phyloP scores from a whole-genome alignment of 2,329 filamentous ascomycete species.

The Tolypocladium sp. region DNA sequence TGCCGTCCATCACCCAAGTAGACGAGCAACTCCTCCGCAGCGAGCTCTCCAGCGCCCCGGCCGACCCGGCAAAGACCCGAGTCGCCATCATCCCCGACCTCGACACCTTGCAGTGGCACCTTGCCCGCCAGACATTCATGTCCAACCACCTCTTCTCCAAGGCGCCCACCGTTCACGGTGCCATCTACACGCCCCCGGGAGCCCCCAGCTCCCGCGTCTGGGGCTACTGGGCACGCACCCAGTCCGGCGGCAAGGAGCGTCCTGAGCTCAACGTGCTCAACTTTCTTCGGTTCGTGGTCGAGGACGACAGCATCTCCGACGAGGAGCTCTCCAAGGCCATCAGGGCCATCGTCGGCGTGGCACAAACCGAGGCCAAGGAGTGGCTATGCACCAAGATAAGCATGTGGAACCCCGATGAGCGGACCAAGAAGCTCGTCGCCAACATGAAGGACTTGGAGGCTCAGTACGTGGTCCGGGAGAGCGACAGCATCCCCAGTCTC shows the following conservation, averaged over 20 bases:
- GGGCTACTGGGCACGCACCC: conserved; percentile 64
- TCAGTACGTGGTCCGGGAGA: conserved; percentile 45
- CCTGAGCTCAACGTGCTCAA: conserved; percentile 58
- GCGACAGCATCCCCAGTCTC: conserved; percentile 60
- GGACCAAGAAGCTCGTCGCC: conserved; percentile 38
- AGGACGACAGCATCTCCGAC: conserved; percentile 34
- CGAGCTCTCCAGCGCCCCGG: conserved; percentile 29
- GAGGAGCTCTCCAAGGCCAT: conserved; percentile 43
- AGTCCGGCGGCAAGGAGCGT: conserved; percentile 44
- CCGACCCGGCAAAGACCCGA: conserved; percentile 16
- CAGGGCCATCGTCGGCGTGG: conserved; percentile 54
- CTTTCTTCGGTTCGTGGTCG: conserved; percentile 59
- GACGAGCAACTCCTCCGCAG: conserved; percentile 56
- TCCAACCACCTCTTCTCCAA: conserved; percentile 49
- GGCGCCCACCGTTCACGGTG: conserved; percentile 58
- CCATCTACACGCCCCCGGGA: conserved; percentile 45
- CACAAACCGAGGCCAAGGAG: conserved; percentile 58
- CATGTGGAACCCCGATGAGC: conserved; percentile 71
- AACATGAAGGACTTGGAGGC: conserved; percentile 36
- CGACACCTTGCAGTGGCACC: conserved; percentile 47
- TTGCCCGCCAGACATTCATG: conserved; percentile 70
- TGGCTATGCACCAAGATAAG: conserved; percentile 66
- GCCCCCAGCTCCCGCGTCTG: conserved; percentile 51
- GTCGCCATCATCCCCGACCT: conserved; percentile 22
- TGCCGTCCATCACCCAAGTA: conserved; percentile 50